A percentile compares a stretch with the other conserved stretches of the same genome.
Conservation (phyloP, 192 early-diverging fungal species). For the Thamnidium elegans region DNA sequence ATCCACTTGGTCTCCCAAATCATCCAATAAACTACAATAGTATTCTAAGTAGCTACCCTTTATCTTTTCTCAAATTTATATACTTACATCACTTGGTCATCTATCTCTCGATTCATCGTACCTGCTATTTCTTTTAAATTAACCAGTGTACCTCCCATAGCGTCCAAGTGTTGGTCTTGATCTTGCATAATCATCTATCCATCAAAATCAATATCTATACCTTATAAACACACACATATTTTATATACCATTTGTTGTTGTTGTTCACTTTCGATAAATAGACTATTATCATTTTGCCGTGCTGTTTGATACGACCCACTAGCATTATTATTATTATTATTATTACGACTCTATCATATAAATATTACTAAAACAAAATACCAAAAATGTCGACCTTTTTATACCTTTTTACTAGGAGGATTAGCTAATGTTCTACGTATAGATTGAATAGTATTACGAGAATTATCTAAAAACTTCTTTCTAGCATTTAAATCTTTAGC, state of each 20-base stretch:
- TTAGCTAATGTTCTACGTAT: slow-evolving; percentile 32
- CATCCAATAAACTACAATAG: slow-evolving; percentile 43
- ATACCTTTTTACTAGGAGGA: slow-evolving; percentile 25
- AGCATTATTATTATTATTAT: background rate
- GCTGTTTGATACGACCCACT: slow-evolving; percentile 17
- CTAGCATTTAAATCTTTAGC: slow-evolving; percentile 36
- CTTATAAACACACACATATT: background rate
- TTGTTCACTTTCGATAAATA: slow-evolving; percentile 35
- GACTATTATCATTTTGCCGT: slow-evolving; percentile 26
- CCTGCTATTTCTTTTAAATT: slow-evolving; percentile 60
- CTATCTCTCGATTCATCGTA: slow-evolving; percentile 53
- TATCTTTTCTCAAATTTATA: background rate
- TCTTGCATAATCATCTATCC: slow-evolving; percentile 52
- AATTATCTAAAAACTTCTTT: slow-evolving; percentile 23
- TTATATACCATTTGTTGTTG: slow-evolving; percentile 34
- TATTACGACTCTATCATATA: background rate
- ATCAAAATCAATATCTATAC: background rate
- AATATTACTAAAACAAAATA: background rate
- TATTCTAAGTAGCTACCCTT: background rate
- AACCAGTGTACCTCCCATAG: slow-evolving; percentile 50
- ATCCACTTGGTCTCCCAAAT: slow-evolving; percentile 55
- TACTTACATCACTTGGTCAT: slow-evolving; percentile 53
- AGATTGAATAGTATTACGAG: slow-evolving; percentile 20
- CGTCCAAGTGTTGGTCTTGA: slow-evolving; percentile 56
- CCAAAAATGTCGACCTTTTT: background rate